Conservation (phyloP, 179 eudicot genomes). For the Corrigiola litoralis region DNA sequence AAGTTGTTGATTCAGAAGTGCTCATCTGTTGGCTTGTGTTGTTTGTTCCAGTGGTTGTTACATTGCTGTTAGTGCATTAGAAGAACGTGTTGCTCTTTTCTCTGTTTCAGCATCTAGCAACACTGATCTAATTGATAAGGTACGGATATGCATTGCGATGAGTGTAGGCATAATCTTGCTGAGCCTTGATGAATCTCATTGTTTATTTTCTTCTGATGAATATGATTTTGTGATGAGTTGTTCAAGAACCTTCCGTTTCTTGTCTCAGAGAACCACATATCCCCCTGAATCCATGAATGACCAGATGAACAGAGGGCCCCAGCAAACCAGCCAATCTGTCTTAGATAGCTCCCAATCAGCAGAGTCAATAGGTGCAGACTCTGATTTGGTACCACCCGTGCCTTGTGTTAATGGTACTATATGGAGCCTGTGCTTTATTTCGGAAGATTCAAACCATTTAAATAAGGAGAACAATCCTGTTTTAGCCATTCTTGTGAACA, state of each 20-base stretch:
- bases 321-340: constrained; percentile 29
- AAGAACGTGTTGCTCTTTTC: constrained; percentile 73
- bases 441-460: constrained; percentile 41
- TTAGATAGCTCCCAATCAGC: constrained; percentile 15
- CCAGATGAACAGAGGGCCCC: constrained; percentile 30
- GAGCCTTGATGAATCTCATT: not conserved
- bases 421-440: constrained; percentile 99
- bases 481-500: constrained; percentile 75
- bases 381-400: constrained; percentile 12
- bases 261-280: constrained; percentile 52
- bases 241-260: constrained; percentile 5
- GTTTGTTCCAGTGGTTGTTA: constrained; percentile 67
- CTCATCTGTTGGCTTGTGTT: constrained; percentile 1
- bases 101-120: constrained; percentile 57
- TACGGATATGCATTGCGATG: constrained; percentile 14
- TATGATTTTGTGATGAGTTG: constrained; percentile 4
- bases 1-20: not conserved
- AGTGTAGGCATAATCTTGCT: not conserved
- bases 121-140: constrained; percentile 78
- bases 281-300: constrained; percentile 61
- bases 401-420: constrained; percentile 54
- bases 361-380: constrained; percentile 15
- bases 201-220: not conserved
- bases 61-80: constrained; percentile 83
- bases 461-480: constrained; percentile 59